Evolutionary conservation across 202 grass and related monocot genomes (phyloP), one percentile per base, ranked within the genome.

Genomic region (Panicum virgatum): DNA sequence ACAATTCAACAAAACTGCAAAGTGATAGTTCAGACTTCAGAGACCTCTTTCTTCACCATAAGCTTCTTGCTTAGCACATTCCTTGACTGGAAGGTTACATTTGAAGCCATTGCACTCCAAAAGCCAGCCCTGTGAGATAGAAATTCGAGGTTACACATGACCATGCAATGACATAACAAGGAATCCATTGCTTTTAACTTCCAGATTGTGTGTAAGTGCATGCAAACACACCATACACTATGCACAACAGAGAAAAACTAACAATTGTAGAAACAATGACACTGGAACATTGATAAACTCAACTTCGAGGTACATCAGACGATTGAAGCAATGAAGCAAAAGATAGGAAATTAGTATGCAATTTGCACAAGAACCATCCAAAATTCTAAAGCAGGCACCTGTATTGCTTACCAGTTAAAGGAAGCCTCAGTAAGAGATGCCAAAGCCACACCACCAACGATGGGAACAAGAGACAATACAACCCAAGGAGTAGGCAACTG

Each of bases 11-110:
- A 71, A 25, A 78, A 73, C 15, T 46, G 16, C 26, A 72, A 66
- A 76, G 5, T 37, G 16, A 43, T 45, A 22, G 74, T 61, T 66
- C 7, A n/a, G n/a, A n/a, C n/a, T n/a, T n/a, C n/a, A 6, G 22
- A 83, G 78, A 96, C 91, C 92, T 99, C 89, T 92, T 87, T 96
- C 93, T 99, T 99, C 47, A 99, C 85, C 96, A 99, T 94, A 72
- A 96, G 89, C 81, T 99, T 96, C 83, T 96, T 99, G 89, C 96
- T 99, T 62, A 99, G 74, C 48, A 99, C 96, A 64, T 99, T 99
- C 77, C 93, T 87, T 62, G 93, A 99, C 81, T 99, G 93, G 66
- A 95, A 99, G 59, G 91, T 99, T 34, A 99, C 87, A 86, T 96
- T 92, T 58, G 96, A 99, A 84, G 91, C 91, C 87, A 99, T 94